Conservation (phyloP, 2,329 filamentous ascomycete species). For the Elsinoe batatas region DNA sequence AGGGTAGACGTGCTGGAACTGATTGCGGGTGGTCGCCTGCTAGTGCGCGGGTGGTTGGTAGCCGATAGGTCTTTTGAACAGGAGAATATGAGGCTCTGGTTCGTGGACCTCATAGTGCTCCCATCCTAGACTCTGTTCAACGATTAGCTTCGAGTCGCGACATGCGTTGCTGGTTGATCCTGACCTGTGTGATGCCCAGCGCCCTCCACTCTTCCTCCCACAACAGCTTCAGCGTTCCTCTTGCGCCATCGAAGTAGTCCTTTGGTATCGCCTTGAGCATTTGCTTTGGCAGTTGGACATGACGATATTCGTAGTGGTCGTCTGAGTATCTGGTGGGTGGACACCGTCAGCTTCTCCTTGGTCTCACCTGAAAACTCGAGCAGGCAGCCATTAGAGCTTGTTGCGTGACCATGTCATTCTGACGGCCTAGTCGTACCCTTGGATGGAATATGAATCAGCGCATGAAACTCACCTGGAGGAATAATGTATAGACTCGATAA, state of each 20-base stretch:
- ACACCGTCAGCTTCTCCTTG: not conserved
- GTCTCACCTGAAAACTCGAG: too few species aligned
- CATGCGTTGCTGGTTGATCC: slow-evolving; percentile 18
- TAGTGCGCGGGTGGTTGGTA: slow-evolving; percentile 57
- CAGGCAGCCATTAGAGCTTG: too few species aligned
- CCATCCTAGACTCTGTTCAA: slow-evolving; percentile 83
- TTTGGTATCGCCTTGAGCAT: slow-evolving; percentile 97
- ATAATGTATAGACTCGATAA: slow-evolving; percentile 89
- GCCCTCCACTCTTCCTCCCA: slow-evolving; percentile 99
- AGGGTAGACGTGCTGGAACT: not conserved
- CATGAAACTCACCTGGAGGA: slow-evolving; percentile 61
- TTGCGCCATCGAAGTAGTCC: slow-evolving; percentile 80
- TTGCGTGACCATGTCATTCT: too few species aligned
- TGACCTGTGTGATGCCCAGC: slow-evolving; percentile 90
- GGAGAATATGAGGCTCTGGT: slow-evolving; percentile 92
- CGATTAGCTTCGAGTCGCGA: not conserved
- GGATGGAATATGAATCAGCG: not conserved
- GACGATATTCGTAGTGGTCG: slow-evolving; percentile 87
- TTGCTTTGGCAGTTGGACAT: slow-evolving; percentile 92
- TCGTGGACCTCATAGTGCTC: slow-evolving; percentile 99
- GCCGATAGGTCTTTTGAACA: slow-evolving; percentile 93
- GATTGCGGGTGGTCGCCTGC: slow-evolving; percentile 6
- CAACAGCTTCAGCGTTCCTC: slow-evolving; percentile 88
- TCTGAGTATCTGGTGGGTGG: slow-evolving; percentile 67
- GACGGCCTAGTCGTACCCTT: too few species aligned